Evolutionary conservation across 148 eudicot species (phyloP).

Genomic region (Fagopyrum esculentum): DNA sequence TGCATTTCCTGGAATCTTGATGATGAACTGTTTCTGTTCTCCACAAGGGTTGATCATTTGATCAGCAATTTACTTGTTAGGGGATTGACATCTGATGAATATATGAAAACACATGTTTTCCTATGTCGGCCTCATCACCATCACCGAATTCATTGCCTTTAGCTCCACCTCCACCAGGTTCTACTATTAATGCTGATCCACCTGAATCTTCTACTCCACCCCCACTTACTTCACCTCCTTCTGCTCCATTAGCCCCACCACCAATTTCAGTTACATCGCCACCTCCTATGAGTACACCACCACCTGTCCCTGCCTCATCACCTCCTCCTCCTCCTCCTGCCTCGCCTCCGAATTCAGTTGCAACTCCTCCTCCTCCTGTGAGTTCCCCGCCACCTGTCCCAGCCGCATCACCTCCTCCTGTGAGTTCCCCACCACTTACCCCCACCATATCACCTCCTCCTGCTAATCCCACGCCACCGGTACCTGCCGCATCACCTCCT

Average conservation of each 20-base stretch:
- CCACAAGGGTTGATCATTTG: not conserved
- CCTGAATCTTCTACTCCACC: not conserved
- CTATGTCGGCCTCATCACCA: slow-evolving; percentile 9
- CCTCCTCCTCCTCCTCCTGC: slow-evolving; percentile 23
- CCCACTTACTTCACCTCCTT: not conserved
- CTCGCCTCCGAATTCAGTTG: slow-evolving; percentile 23
- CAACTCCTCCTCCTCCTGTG: slow-evolving; percentile 4
- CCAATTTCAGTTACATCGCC: slow-evolving; percentile 27
- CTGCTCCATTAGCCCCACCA: slow-evolving; percentile 15
- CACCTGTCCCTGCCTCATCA: slow-evolving; percentile 17
- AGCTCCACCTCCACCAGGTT: not conserved
- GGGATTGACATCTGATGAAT: not conserved
- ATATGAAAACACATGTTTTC: not conserved
- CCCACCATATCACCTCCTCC: slow-evolving; percentile 24
- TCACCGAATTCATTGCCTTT: slow-evolving; percentile 3
- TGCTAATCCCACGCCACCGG: slow-evolving; percentile 6
- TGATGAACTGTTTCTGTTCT: slow-evolving; percentile 1
- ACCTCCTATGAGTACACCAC: slow-evolving; percentile 20
- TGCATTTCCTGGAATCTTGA: not conserved
- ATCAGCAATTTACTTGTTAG: not conserved
- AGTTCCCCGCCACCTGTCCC: slow-evolving; percentile 11
- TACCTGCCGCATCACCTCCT: slow-evolving; percentile 20
- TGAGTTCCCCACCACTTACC: slow-evolving; percentile 6
- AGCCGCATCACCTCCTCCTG: slow-evolving; percentile 17
- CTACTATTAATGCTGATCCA: not conserved